Evolutionary conservation across 176 grass and related monocot species (phyloP).

Genomic region (Saccharum officinarum): DNA sequence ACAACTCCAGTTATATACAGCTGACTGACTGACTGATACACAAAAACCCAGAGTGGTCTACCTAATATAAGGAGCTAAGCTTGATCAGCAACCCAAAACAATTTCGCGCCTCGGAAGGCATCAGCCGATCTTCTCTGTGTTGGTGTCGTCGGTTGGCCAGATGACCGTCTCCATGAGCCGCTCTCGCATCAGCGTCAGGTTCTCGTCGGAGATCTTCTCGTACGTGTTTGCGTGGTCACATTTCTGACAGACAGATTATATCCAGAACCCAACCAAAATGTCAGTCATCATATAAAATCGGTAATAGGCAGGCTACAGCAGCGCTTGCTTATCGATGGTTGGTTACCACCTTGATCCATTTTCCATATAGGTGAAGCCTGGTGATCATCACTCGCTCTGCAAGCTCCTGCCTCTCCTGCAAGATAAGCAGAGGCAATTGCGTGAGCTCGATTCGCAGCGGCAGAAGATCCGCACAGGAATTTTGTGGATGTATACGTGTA

Average conservation of each 20-base stretch:
- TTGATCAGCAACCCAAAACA: no score
- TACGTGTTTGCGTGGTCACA: conserved; percentile 50
- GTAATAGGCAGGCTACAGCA: no score
- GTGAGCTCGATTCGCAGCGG: not conserved
- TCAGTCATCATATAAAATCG: not conserved
- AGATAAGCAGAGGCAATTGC: not conserved
- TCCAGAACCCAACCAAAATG: not conserved
- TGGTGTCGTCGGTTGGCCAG: conserved; percentile 74
- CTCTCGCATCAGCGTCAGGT: conserved; percentile 58
- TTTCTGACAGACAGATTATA: conserved; percentile 18
- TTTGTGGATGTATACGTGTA: not conserved
- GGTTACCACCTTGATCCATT: conserved; percentile 82
- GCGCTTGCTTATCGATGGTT: not conserved
- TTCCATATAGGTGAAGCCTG: conserved; percentile 78
- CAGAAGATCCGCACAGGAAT: not conserved
- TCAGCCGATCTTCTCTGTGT: conserved; percentile 64
- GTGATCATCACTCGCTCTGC: conserved; percentile 94
- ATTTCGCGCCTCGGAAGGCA: not conserved
- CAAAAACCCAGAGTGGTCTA: not conserved
- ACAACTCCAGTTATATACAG: conserved; percentile 20
- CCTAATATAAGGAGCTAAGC: no score
- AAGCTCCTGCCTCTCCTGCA: conserved; percentile 85
- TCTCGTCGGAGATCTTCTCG: conserved; percentile 58
- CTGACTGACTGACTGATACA: not conserved
- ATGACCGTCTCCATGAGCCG: conserved; percentile 75